Evolutionary conservation across 139 green algal species (phyloP).

Genomic region (Astrephomene gubernaculifera): DNA sequence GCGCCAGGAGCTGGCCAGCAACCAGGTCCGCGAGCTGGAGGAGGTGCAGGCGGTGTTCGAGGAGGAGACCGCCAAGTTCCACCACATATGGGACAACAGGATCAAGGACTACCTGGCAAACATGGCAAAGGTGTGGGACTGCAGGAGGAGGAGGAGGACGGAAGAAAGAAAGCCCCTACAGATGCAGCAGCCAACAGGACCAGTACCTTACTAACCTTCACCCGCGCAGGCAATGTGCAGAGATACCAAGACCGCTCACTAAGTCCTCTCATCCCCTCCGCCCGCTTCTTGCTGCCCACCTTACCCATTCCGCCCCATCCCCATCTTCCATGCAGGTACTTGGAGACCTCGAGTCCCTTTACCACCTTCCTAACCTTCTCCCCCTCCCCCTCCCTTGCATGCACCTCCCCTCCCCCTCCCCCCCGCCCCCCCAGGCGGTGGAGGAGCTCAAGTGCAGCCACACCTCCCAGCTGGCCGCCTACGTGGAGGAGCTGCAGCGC

Average conservation of each 20-base stretch:
- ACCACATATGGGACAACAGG: slow-evolving; percentile 37
- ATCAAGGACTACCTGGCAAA: slow-evolving; percentile 27
- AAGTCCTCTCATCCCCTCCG: not conserved
- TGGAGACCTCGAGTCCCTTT: not conserved
- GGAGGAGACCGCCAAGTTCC: slow-evolving; percentile 57
- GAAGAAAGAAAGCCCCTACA: too few species aligned
- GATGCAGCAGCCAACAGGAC: too few species aligned
- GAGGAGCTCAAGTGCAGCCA: slow-evolving; percentile 16
- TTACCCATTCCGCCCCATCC: not conserved
- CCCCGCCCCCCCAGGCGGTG: not conserved
- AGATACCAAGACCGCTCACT: too few species aligned
- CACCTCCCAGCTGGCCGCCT: slow-evolving; percentile 9
- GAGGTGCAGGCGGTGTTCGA: slow-evolving; percentile 57
- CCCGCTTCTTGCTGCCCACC: not conserved
- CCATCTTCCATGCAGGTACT: not conserved
- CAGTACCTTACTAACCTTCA: too few species aligned
- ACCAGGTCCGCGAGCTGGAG: slow-evolving; percentile 52
- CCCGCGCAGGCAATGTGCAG: too few species aligned
- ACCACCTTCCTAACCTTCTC: not conserved
- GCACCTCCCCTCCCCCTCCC: not conserved
- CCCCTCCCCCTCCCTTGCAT: not conserved
- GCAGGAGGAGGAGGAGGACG: not conserved
- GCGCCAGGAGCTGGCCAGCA: slow-evolving; percentile 33
- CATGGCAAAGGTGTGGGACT: not conserved
- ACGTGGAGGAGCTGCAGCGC: slow-evolving; percentile 46